Conservation (phyloP, 306 rosid genomes). For the Elaeagnus macrophylla region DNA sequence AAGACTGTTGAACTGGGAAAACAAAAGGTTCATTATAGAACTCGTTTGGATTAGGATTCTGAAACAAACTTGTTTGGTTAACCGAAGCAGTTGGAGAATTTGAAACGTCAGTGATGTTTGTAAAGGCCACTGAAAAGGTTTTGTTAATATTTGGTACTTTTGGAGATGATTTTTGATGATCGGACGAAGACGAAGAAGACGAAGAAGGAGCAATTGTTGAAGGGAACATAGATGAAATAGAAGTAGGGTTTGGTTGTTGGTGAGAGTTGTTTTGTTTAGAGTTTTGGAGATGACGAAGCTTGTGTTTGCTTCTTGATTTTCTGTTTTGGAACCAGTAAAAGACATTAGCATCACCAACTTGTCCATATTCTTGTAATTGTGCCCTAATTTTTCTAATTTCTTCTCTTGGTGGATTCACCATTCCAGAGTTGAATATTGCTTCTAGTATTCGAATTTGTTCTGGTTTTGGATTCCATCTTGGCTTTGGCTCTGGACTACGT, state of each 20-base stretch:
- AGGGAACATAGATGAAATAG: constrained; percentile 4
- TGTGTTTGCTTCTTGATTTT: constrained; percentile 94
- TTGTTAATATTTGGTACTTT: constrained; percentile 25
- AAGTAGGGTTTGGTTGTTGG: constrained; percentile 21
- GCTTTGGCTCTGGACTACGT: constrained; percentile 88
- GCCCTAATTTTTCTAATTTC: constrained; percentile 87
- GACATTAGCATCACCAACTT: constrained; percentile 95
- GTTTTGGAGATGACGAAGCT: constrained; percentile 78
- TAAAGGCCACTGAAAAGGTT: constrained; percentile 37
- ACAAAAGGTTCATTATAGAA: constrained; percentile 39
- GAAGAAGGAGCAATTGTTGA: constrained; percentile 22
- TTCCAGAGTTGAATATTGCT: constrained; percentile 90
- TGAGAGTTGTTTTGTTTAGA: constrained; percentile 39
- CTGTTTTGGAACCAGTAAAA: constrained; percentile 98
- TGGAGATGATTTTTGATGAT: constrained; percentile 45
- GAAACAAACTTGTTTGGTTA: constrained; percentile 23
- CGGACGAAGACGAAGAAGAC: constrained; percentile 65
- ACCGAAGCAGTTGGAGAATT: constrained; percentile 47
- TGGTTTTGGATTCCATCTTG: constrained; percentile 94
- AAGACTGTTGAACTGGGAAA: constrained; percentile 33
- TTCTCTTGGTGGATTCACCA: constrained; percentile 93
- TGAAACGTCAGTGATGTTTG: constrained; percentile 34
- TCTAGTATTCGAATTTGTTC: constrained; percentile 87
- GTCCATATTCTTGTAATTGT: constrained; percentile 85
- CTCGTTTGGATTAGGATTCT: constrained; percentile 32